Evolutionary conservation across 257 asterid species (phyloP).

Genomic region (Pogostemon cablin): DNA sequence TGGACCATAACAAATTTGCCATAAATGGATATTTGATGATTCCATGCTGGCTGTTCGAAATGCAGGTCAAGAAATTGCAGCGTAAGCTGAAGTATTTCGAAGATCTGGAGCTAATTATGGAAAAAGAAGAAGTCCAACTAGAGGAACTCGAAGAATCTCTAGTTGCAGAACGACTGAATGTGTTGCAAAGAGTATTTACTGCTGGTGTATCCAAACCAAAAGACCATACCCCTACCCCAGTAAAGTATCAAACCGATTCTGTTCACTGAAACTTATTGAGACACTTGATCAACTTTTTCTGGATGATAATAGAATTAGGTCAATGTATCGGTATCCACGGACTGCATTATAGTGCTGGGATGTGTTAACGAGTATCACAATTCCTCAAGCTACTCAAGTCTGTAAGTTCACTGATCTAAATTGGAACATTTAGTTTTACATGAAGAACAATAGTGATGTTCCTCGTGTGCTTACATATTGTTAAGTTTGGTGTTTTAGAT

Average conservation of each 20-base stretch:
- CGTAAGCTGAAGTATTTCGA: conserved; percentile 63
- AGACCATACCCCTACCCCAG: conserved; percentile 38
- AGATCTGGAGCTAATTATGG: conserved; percentile 66
- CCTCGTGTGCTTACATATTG: neutral
- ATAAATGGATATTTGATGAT: neutral
- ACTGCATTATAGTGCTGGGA: conserved; percentile 11
- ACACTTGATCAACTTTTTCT: neutral
- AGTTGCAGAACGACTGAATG: conserved; percentile 50
- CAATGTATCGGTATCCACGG: neutral
- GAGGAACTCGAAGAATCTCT: conserved; percentile 63
- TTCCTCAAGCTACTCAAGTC: neutral
- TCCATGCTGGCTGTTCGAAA: conserved; percentile 8
- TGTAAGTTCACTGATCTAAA: too few species aligned
- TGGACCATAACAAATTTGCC: neutral
- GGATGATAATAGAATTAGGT: neutral
- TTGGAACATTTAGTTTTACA: too few species aligned
- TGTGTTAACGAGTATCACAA: neutral
- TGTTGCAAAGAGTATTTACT: conserved; percentile 52
- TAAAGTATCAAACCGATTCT: conserved; percentile 41
- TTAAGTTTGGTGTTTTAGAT: neutral
- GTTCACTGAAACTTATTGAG: conserved; percentile 27
- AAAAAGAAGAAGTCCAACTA: conserved; percentile 51
- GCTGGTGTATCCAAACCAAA: conserved; percentile 52
- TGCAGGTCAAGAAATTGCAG: conserved; percentile 64
- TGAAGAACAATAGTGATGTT: neutral